phyloP scores from a whole-genome alignment of 2,329 filamentous ascomycete genomes.

The Didymella sp. region DNA sequence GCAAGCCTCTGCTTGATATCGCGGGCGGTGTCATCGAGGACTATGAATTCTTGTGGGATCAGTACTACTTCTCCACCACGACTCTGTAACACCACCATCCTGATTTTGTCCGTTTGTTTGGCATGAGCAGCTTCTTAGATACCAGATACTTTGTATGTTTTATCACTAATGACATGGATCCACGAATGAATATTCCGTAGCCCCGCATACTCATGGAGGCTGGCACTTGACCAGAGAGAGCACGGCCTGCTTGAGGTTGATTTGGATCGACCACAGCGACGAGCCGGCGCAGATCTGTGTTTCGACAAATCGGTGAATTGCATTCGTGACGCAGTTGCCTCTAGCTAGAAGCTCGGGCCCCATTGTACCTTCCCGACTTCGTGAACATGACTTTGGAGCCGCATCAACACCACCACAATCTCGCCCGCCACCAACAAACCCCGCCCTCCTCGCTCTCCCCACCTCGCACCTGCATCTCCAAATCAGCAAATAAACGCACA shows the following conservation, averaged over 20 bases:
- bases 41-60: constrained; percentile 97
- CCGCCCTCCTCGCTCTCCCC: constrained; percentile 13
- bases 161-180: constrained; percentile 3
- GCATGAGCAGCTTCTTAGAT: constrained; percentile 25
- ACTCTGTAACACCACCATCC: constrained; percentile 55
- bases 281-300: too few relatives aligned
- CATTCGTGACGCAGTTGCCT: constrained; percentile 31
- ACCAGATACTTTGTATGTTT: constrained; percentile 26
- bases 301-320: background rate
- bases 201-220: too few relatives aligned
- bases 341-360: constrained; percentile 27
- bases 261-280: too few relatives aligned
- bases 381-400: constrained; percentile 42
- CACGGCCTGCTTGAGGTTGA: too few relatives aligned
- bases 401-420: constrained; percentile 41
- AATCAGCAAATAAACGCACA: constrained; percentile 11
- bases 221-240: too few relatives aligned
- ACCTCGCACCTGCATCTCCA: constrained; percentile 9
- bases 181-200: background rate
- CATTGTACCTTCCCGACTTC: constrained; percentile 36
- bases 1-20: constrained; percentile 78
- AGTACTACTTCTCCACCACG: constrained; percentile 86
- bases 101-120: background rate
- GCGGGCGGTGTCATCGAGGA: constrained; percentile 88
- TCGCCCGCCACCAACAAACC: constrained; percentile 25